Percentiles rank a stretch among this genome's conserved stretches.
These are phyloP conservation scores for Ilex asprella DNA, from an alignment of 257 asterid species.

Conservation along the genomic window DNA sequence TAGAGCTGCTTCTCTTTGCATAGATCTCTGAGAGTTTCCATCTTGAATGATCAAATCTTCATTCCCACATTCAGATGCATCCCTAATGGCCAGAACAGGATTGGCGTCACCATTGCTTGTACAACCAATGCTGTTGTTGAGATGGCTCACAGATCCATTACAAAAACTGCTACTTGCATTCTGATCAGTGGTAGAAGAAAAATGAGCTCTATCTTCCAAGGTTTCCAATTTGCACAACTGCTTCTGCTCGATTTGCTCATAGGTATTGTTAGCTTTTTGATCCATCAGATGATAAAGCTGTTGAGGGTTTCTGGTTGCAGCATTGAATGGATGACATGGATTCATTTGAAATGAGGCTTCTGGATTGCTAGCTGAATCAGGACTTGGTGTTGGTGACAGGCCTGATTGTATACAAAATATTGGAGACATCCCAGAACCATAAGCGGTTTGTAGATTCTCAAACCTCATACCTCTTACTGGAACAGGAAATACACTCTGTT, in stretches of 20 bases:
- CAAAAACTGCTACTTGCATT: not conserved
- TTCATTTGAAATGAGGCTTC: no score
- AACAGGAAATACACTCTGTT: not conserved
- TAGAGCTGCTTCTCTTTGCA: not conserved
- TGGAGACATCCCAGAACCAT: not conserved
- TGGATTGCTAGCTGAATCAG: not conserved
- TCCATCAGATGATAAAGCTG: not conserved
- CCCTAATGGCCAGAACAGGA: no score
- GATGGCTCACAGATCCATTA: not conserved
- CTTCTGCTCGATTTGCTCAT: not conserved
- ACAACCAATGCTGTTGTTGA: not conserved
- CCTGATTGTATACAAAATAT: not conserved
- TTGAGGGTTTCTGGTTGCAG: not conserved
- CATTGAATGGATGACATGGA: no score
- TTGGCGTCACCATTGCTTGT: not conserved
- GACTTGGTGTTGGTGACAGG: not conserved
- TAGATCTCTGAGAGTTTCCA: no score
- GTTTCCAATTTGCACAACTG: not conserved
- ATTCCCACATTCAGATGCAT: no score
- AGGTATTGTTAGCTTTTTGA: not conserved
- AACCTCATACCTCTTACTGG: not conserved
- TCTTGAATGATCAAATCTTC: no score
- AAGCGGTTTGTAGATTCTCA: not conserved
- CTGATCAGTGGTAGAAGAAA: not conserved
- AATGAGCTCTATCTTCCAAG: not conserved